Base-by-base conservation (phyloP, 2,329 filamentous ascomycete species). In the Thielaviopsis ethacetica region DNA sequence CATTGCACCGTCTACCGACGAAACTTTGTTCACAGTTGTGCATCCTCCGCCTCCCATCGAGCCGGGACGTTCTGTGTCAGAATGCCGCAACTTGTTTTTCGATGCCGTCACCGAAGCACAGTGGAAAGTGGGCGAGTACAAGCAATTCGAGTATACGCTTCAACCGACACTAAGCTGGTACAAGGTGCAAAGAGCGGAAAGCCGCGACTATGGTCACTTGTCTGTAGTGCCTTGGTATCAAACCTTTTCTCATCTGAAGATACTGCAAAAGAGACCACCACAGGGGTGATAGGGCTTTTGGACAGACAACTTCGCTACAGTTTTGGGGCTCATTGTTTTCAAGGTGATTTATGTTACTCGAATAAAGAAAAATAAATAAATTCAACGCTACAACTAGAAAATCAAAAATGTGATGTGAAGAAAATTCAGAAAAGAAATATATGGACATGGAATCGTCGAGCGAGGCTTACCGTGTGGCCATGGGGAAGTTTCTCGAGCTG, bases 401-500 rank as follows among this genome's bases (percentile, higher is more conserved):
- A 34, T 34, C 38, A 44, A 44, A 2, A 44, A 44, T 17, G n/a
- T 15, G n/a, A 44, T 15, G 17, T 44, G 38, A 44, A 44, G 38
- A 44, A 44, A 44, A 7, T 44, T 15, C 5, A 44, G n/a, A n/a
- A 44, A 7, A 44, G 12, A 34, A 12, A 34, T 5, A 34, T 5
- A 44, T 5, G 15, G 17, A 44, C n/a, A 44, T 15, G 17, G 10
- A 15, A n/a, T 44, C 17, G 24, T 47, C 22, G 22, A 12, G 17
- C n/a, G 10, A 24, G 7, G 26, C 27, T 49, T 34, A 59, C n/a
- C 53, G 49, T 38, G 53, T 54, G 5, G 53, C 58, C n/a, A 54
- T 52, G 3, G 83, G 85, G 64, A 91, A 91, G 65, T 81, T 87
- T 65, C 85, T 80, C 4, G 87, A 80, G 66, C 82, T 88, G 59